phyloP scores from a whole-genome alignment of 495 filamentous ascomycete genomes.

The Xylaria longipes region DNA sequence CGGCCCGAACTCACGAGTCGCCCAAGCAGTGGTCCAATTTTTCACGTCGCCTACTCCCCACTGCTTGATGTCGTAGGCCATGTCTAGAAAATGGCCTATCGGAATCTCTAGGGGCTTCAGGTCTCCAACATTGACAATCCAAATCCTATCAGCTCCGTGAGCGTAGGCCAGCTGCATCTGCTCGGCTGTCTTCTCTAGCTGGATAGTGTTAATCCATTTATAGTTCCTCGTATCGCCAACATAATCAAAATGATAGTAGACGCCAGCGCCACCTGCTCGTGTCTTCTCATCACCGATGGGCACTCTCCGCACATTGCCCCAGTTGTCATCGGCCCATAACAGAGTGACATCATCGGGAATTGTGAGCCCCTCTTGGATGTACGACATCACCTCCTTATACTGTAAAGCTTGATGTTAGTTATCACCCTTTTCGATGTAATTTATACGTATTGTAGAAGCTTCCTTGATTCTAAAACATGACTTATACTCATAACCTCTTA shows the following conservation, averaged over 20 bases:
- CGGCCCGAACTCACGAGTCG: slow-evolving; percentile 64
- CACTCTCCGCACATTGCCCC: slow-evolving; percentile 70
- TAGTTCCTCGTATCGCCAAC: slow-evolving; percentile 68
- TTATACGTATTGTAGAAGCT: background rate
- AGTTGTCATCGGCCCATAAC: slow-evolving; percentile 80
- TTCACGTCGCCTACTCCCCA: slow-evolving; percentile 62
- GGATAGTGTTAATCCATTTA: slow-evolving; percentile 77
- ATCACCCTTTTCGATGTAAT: background rate
- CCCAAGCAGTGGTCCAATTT: slow-evolving; percentile 64
- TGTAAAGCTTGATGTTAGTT: background rate
- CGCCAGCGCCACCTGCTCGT: slow-evolving; percentile 70
- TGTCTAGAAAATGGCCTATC: slow-evolving; percentile 69
- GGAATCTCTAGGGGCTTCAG: slow-evolving; percentile 73
- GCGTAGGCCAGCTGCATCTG: slow-evolving; percentile 69
- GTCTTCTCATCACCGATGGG: slow-evolving; percentile 66
- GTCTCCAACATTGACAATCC: slow-evolving; percentile 81
- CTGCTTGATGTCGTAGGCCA: slow-evolving; percentile 66
- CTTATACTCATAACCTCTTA: background rate
- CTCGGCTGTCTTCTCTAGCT: slow-evolving; percentile 68
- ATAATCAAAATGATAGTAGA: slow-evolving; percentile 81
- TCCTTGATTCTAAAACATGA: background rate
- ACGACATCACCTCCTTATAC: slow-evolving; percentile 74
- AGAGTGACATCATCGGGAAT: slow-evolving; percentile 78
- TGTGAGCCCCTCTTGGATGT: slow-evolving; percentile 67
- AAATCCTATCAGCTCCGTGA: slow-evolving; percentile 69